Conservation (phyloP, 2,329 filamentous ascomycete genomes). For the Lachnum nothofagi region DNA sequence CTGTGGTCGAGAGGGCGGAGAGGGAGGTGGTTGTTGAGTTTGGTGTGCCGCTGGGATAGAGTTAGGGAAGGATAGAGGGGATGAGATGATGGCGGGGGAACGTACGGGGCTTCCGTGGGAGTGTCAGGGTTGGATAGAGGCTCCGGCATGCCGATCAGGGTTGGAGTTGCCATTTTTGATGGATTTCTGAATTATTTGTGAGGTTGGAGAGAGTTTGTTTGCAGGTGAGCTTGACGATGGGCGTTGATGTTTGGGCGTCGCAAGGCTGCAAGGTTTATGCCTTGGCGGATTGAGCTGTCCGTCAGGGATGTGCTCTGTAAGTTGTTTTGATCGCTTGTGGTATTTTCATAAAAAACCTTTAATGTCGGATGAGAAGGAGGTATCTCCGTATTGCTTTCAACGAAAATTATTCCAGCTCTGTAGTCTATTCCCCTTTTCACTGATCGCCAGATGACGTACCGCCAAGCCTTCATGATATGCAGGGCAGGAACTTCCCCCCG, state of each 20-base stretch:
- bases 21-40: slow-evolving; percentile 90
- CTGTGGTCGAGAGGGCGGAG: slow-evolving; percentile 84
- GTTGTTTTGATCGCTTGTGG: too few relatives aligned
- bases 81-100: slow-evolving; percentile 24
- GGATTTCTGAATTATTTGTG: neutral
- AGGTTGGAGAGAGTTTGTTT: neutral
- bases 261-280: too few relatives aligned
- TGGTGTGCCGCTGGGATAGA: slow-evolving; percentile 68
- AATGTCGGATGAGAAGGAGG: too few relatives aligned
- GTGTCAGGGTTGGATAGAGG: slow-evolving; percentile 78
- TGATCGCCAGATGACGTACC: too few relatives aligned
- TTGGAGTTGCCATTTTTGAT: slow-evolving; percentile 37
- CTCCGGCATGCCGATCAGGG: slow-evolving; percentile 77
- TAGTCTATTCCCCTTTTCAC: too few relatives aligned
- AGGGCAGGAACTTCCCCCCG: too few relatives aligned
- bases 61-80: slow-evolving; percentile 14
- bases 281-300: too few relatives aligned
- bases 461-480: too few relatives aligned
- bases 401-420: too few relatives aligned
- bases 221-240: neutral
- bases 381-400: too few relatives aligned
- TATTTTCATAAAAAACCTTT: too few relatives aligned
- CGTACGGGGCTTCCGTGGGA: slow-evolving; percentile 85
- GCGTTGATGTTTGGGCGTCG: neutral
- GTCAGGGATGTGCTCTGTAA: too few relatives aligned